phyloP scores from a whole-genome alignment of 306 rosid genomes.

The Corylus americana region DNA sequence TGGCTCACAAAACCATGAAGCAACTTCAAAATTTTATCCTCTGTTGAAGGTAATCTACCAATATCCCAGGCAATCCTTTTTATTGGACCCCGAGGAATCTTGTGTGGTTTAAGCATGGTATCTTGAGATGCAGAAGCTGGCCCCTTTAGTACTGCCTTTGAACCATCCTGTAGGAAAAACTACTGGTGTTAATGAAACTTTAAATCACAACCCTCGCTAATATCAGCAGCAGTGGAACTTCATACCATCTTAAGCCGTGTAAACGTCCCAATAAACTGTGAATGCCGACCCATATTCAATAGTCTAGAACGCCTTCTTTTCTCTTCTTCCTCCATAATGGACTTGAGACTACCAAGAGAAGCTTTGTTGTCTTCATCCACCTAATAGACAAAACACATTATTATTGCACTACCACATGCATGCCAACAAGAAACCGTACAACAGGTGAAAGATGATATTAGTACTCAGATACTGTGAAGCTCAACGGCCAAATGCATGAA shows the following conservation, averaged over 20 bases:
- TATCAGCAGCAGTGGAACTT: conserved; percentile 24
- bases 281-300: conserved; percentile 54
- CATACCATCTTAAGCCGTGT: conserved; percentile 72
- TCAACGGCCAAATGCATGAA: background rate
- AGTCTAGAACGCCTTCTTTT: conserved; percentile 50
- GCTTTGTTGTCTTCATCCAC: conserved; percentile 47
- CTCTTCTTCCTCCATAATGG: conserved; percentile 74
- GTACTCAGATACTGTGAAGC: conserved; percentile 1
- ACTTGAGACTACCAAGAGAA: conserved; percentile 68
- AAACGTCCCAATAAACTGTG: conserved; percentile 89
- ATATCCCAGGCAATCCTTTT: conserved; percentile 91
- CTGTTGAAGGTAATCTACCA: conserved; percentile 64
- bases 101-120: conserved; percentile 57
- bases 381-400: conserved; percentile 36
- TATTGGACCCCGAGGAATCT: conserved; percentile 52
- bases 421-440: conserved; percentile 21
- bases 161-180: conserved; percentile 76
- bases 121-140: conserved; percentile 58
- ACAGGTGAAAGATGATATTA: conserved; percentile 19
- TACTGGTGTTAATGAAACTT: conserved; percentile 25
- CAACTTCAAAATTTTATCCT: conserved; percentile 64
- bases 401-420: conserved; percentile 10
- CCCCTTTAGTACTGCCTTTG: conserved; percentile 80
- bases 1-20: conserved; percentile 80
- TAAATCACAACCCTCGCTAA: conserved; percentile 12